Conservation (phyloP, 2,329 filamentous ascomycete species). For the Chaetomium sp. region DNA sequence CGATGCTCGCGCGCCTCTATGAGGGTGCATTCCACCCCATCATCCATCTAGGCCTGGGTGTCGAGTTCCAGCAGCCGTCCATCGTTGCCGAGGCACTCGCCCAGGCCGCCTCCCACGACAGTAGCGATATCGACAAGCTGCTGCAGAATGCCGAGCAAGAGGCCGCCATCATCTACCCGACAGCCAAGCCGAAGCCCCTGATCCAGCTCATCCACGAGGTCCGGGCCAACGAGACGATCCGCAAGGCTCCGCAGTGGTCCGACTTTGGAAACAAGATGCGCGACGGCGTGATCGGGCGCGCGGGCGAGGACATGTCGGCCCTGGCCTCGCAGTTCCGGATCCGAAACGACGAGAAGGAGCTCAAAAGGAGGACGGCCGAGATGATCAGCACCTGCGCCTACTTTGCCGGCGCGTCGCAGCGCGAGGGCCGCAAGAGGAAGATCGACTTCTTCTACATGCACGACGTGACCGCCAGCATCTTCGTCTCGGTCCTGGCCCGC, state of each 20-base stretch:
- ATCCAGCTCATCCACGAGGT: constrained; percentile 32
- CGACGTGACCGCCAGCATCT: constrained; percentile 40
- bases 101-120: constrained; percentile 60
- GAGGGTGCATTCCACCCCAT: constrained; percentile 65
- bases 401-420: constrained; percentile 46
- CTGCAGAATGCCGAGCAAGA: constrained; percentile 40
- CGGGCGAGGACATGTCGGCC: constrained; percentile 56
- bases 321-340: constrained; percentile 55
- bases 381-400: constrained; percentile 35
- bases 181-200: constrained; percentile 14
- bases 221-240: constrained; percentile 51
- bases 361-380: constrained; percentile 41
- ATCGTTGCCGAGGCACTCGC: constrained; percentile 69
- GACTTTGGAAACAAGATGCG: constrained; percentile 50
- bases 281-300: constrained; percentile 63
- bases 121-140: constrained; percentile 49
- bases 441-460: constrained; percentile 65
- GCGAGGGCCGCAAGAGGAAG: constrained; percentile 57
- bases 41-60: constrained; percentile 68
- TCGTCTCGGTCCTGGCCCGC: constrained; percentile 37
- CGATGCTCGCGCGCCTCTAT: constrained; percentile 55
- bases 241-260: constrained; percentile 29
- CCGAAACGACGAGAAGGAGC: constrained; percentile 45
- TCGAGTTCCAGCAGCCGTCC: constrained; percentile 68
- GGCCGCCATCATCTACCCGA: constrained; percentile 11